These are phyloP conservation scores for Dendrobium catenatum DNA, from an alignment of 106 monocot species.

Conservation along the genomic window DNA sequence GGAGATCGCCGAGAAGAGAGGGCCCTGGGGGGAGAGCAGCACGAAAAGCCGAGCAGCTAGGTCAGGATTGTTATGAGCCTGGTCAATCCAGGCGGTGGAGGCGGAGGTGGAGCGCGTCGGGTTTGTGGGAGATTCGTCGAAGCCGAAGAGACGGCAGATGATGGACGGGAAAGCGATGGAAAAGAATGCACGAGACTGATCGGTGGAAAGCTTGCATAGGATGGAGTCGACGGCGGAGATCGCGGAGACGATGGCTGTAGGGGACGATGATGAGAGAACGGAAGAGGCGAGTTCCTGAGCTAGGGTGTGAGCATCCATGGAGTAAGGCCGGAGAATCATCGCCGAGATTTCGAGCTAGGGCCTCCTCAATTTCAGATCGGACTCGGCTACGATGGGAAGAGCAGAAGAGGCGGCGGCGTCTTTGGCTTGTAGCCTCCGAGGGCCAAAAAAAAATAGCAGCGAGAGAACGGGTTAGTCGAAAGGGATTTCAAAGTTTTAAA, in stretches of 20 bases:
- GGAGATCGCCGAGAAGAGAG: slow-evolving; percentile 42
- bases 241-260: slow-evolving; percentile 44
- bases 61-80: slow-evolving; percentile 27
- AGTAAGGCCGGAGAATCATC: slow-evolving; percentile 27
- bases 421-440: background rate
- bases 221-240: slow-evolving; percentile 33
- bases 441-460: background rate
- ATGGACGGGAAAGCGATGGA: slow-evolving; percentile 69
- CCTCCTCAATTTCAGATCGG: background rate
- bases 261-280: slow-evolving; percentile 39
- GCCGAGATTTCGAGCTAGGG: slow-evolving; percentile 2
- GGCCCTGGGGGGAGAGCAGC: slow-evolving; percentile 57
- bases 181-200: slow-evolving; percentile 73
- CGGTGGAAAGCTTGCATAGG: slow-evolving; percentile 55
- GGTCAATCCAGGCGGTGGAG: slow-evolving; percentile 51
- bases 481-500: slow-evolving; percentile 2
- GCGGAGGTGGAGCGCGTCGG: slow-evolving; percentile 1
- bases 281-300: slow-evolving; percentile 51
- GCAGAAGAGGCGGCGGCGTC: background rate
- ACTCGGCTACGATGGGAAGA: background rate
- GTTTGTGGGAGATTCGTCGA: slow-evolving; percentile 28
- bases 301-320: slow-evolving; percentile 42
- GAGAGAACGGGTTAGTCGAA: background rate
- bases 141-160: slow-evolving; percentile 75
- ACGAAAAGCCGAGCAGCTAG: slow-evolving; percentile 30